These are phyloP conservation scores for Fraxinus greggii DNA, from an alignment of 305 asterid species.

Conservation along the genomic window DNA sequence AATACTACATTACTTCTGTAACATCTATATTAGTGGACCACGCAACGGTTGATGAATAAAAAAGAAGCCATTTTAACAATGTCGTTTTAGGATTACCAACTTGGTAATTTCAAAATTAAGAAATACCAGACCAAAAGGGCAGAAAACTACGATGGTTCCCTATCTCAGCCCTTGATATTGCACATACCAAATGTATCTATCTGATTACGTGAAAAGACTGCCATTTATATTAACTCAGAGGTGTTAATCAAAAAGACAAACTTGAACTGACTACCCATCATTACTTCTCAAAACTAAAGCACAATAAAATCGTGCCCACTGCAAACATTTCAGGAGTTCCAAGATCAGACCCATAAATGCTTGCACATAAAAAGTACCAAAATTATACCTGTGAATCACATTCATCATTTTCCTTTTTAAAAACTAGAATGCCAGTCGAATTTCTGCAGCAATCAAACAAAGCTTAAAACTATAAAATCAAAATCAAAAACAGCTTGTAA, in stretches of 20 bases:
- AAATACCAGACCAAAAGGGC: neutral
- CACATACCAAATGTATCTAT: neutral
- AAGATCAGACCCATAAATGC: neutral
- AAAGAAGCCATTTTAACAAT: neutral
- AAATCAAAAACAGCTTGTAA: neutral
- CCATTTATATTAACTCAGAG: neutral
- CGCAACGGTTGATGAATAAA: neutral
- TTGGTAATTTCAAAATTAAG: neutral
- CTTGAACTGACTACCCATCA: neutral
- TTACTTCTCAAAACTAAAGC: neutral
- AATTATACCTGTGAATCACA: slow-evolving; percentile 38
- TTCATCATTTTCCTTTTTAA: slow-evolving; percentile 27
- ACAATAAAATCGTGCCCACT: neutral
- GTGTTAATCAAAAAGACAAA: neutral
- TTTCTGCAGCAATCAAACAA: slow-evolving; percentile 36
- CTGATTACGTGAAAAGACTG: neutral
- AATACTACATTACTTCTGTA: neutral
- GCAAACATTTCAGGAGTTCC: neutral
- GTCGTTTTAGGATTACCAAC: neutral
- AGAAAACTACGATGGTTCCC: no score
- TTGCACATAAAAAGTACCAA: neutral
- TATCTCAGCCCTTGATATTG: neutral
- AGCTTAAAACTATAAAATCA: neutral
- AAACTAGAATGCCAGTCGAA: slow-evolving; percentile 7
- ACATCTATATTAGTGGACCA: neutral